Conservation (phyloP, 2,329 filamentous ascomycete species). For the Zymoseptoria pseudotritici region DNA sequence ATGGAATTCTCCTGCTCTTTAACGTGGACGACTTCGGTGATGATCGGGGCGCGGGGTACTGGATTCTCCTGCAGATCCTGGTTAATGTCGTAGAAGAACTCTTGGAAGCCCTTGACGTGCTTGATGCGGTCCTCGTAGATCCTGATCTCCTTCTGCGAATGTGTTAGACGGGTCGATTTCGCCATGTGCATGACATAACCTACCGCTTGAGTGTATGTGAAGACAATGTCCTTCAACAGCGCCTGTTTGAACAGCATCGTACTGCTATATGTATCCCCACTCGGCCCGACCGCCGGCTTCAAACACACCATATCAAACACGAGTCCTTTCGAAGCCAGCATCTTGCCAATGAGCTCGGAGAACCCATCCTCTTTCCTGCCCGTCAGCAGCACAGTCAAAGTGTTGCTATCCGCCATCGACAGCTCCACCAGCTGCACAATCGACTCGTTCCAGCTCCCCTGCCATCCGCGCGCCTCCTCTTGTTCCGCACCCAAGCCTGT, state of each 20-base stretch:
- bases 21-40: slow-evolving; percentile 78
- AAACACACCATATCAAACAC: slow-evolving; percentile 83
- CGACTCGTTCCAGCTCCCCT: slow-evolving; percentile 94
- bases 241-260: slow-evolving; percentile 92
- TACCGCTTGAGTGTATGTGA: slow-evolving; percentile 70
- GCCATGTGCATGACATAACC: not conserved
- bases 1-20: slow-evolving; percentile 65
- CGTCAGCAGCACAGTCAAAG: slow-evolving; percentile 77
- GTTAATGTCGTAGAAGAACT: slow-evolving; percentile 78
- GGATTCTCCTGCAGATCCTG: slow-evolving; percentile 37
- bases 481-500: slow-evolving; percentile 75
- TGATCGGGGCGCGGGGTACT: slow-evolving; percentile 53
- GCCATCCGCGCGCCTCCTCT: slow-evolving; percentile 79
- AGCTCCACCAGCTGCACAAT: slow-evolving; percentile 70
- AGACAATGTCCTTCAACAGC: slow-evolving; percentile 71
- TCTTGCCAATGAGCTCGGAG: slow-evolving; percentile 70
- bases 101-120: slow-evolving; percentile 71
- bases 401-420: slow-evolving; percentile 76
- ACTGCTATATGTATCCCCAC: slow-evolving; percentile 66
- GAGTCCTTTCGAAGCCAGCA: slow-evolving; percentile 67
- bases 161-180: not conserved
- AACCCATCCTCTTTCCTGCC: slow-evolving; percentile 75
- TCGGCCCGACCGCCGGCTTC: slow-evolving; percentile 77
- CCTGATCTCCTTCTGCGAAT: slow-evolving; percentile 56
- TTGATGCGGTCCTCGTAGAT: slow-evolving; percentile 58